Evolutionary conservation across 192 early-diverging fungal species (phyloP).

Genomic region (Paraglomus brasilianum): DNA sequence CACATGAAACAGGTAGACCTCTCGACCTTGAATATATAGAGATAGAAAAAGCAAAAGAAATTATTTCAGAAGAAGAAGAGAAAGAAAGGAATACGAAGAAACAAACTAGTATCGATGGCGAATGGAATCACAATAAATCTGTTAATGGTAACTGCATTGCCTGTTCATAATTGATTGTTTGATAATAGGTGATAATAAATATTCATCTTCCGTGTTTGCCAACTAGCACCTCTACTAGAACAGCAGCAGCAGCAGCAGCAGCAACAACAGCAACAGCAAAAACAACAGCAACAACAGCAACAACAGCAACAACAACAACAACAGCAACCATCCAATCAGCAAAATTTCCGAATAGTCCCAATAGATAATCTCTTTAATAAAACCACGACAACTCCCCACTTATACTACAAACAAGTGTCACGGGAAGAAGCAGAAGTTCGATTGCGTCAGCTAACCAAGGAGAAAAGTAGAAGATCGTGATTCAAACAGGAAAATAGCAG

Average conservation of each 20-base stretch:
- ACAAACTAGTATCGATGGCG: no score
- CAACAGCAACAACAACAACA: no score
- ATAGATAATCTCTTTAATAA: slow-evolving; percentile 12
- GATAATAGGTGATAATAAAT: not conserved
- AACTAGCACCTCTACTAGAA: no score
- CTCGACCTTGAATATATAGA: slow-evolving; percentile 20
- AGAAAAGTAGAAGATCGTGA: slow-evolving; percentile 22
- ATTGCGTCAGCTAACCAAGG: slow-evolving; percentile 17
- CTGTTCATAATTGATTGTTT: no score
- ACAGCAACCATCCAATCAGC: not conserved
- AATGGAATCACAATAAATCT: no score
- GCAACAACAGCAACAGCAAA: not conserved
- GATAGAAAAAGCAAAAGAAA: slow-evolving; percentile 14
- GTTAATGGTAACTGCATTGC: not conserved
- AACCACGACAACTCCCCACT: slow-evolving; percentile 6
- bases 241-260: not conserved
- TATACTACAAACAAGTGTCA: slow-evolving; percentile 23
- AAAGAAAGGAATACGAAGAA: not conserved
- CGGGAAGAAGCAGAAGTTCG: slow-evolving; percentile 16
- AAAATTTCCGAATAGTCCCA: slow-evolving; percentile 5
- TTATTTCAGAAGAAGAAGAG: slow-evolving; percentile 18
- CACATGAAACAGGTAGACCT: slow-evolving; percentile 15
- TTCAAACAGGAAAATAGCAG: no score
- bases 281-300: not conserved
- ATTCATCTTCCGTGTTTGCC: no score